A percentile compares a stretch with the other conserved stretches of the same genome.
Evolutionary conservation across 208 protist genomes (phyloP).

Genomic region (Herpetomonas samuelpessoai): DNA sequence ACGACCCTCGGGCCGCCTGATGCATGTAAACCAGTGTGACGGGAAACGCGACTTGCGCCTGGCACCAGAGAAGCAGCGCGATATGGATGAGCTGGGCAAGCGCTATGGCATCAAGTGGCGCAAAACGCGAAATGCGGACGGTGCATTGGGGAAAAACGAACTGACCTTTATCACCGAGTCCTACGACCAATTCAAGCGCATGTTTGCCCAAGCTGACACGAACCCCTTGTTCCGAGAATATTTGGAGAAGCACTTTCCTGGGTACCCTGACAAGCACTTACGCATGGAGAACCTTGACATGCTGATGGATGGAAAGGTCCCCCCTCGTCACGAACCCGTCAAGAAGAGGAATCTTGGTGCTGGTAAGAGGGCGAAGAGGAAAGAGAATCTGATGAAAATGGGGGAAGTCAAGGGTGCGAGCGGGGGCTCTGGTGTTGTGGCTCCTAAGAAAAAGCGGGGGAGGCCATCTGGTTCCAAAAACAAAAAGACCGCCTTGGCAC

Average conservation of each 20-base stretch:
- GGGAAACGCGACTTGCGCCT: slow-evolving; percentile 31
- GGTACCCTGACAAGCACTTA: slow-evolving; percentile 71
- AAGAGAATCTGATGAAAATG: too few relatives aligned
- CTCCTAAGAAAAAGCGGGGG: slow-evolving; percentile 2
- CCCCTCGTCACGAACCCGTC: too few relatives aligned
- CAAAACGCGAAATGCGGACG: slow-evolving; percentile 43
- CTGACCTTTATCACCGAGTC: slow-evolving; percentile 62
- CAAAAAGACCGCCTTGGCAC: slow-evolving; percentile 16
- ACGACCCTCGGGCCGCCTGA: slow-evolving; percentile 59
- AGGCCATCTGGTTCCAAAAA: not conserved
- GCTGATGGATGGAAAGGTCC: slow-evolving; percentile 39
- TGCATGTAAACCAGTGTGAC: slow-evolving; percentile 78
- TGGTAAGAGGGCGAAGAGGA: too few relatives aligned
- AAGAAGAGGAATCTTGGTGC: not conserved
- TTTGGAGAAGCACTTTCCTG: slow-evolving; percentile 55
- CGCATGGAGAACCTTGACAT: slow-evolving; percentile 66
- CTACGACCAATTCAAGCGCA: slow-evolving; percentile 55
- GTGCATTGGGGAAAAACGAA: slow-evolving; percentile 35
- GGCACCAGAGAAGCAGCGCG: slow-evolving; percentile 40
- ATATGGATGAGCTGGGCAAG: slow-evolving; percentile 51
- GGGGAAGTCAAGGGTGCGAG: slow-evolving; percentile 46
- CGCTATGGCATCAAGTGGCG: slow-evolving; percentile 53
- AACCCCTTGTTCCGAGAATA: slow-evolving; percentile 44
- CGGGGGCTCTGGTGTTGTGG: slow-evolving; percentile 31
- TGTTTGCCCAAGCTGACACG: slow-evolving; percentile 25